Percentiles rank a stretch among this genome's conserved stretches.
Conservation (phyloP, 2,329 filamentous ascomycete genomes). For the Verticillium albo-atrum region DNA sequence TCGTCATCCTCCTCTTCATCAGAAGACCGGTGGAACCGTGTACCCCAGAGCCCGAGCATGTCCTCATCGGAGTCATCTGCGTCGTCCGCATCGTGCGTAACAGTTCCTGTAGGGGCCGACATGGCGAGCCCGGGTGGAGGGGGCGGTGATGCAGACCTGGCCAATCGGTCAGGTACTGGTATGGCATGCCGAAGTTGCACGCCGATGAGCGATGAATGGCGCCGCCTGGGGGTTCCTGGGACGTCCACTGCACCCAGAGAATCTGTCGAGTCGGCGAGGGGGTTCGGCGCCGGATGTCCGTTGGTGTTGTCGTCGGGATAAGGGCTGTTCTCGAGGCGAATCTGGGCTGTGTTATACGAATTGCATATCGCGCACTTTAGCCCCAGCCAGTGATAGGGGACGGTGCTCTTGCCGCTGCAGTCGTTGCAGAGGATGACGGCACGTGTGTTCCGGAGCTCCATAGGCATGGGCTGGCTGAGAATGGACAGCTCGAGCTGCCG, state of each 20-base stretch:
- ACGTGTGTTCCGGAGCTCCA: slow-evolving; percentile 72
- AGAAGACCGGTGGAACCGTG: slow-evolving; percentile 20
- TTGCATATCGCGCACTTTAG: slow-evolving; percentile 76
- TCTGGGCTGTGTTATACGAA: slow-evolving; percentile 66
- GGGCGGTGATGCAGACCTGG: slow-evolving; percentile 14
- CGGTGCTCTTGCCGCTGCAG: slow-evolving; percentile 81
- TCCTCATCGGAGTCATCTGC: slow-evolving; percentile 40
- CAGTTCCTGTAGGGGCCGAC: slow-evolving; percentile 4
- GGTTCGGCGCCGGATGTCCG: not conserved
- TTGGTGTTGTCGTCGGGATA: not conserved
- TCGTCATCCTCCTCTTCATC: slow-evolving; percentile 26
- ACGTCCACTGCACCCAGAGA: not conserved
- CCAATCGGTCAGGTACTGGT: slow-evolving; percentile 33
- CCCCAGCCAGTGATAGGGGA: slow-evolving; percentile 90
- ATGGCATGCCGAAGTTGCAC: slow-evolving; percentile 16
- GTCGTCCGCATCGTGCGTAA: slow-evolving; percentile 22
- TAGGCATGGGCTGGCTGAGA: slow-evolving; percentile 84
- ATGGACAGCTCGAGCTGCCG: slow-evolving; percentile 86
- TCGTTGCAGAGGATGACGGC: slow-evolving; percentile 92
- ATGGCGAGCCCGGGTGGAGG: slow-evolving; percentile 3
- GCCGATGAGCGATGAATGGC: slow-evolving; percentile 29
- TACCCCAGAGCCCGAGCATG: slow-evolving; percentile 47
- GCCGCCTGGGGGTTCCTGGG: slow-evolving; percentile 18
- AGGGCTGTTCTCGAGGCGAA: slow-evolving; percentile 39
- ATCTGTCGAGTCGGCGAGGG: not conserved